Evolutionary conservation across 2,329 filamentous ascomycete genomes (phyloP), one percentile per base, ranked within the genome.

Genomic region (Ustilaginoidea virens): DNA sequence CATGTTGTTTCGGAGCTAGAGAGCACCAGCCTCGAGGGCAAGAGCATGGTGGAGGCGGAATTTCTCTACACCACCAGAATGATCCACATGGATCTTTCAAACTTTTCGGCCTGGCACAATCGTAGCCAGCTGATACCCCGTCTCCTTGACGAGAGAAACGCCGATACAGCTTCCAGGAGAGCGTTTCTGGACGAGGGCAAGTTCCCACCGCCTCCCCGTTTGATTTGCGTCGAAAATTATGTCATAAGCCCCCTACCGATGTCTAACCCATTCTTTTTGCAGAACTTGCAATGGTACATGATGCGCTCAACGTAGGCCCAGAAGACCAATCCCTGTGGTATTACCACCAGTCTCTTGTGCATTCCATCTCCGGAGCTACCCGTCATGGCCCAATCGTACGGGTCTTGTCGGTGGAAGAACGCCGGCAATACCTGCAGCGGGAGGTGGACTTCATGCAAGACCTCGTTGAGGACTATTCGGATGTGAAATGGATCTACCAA

Each of bases 271-370:
- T n/a, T 35, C 14, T 2, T 22, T 11, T 7, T 7, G 15, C 28
- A 65, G 90, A 98, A 55, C 62, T 96, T 28, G 62, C 69, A 16
- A 58, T 81, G 24, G 75, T 93, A 16, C 74, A 78, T 31, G 69
- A 76, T 32, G 86, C 80, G 0, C 62, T 96, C 27, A 90, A 85
- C 34, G 81, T 82, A 21, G 86, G 92, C 33, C 85, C 87, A 0
- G 85, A 92, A 41, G 87, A 96, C 47, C 87, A 96, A 48, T 93
- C 85, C 12, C 63, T 94, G 5, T 98, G 90, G 86, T 93, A 92
- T 52, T 96, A 98, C 47, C 85, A 96, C 50, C 80, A 90, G 42
- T 92, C 78, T 45, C 60, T 94, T 33, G 73, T 94, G 56, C 68
- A 74, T 34, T 78, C 75, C 45, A 59, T 80, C 41, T 58, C 66